Evolutionary conservation across 139 green algal species (phyloP).

Genomic region (Haematococcus sp.): DNA sequence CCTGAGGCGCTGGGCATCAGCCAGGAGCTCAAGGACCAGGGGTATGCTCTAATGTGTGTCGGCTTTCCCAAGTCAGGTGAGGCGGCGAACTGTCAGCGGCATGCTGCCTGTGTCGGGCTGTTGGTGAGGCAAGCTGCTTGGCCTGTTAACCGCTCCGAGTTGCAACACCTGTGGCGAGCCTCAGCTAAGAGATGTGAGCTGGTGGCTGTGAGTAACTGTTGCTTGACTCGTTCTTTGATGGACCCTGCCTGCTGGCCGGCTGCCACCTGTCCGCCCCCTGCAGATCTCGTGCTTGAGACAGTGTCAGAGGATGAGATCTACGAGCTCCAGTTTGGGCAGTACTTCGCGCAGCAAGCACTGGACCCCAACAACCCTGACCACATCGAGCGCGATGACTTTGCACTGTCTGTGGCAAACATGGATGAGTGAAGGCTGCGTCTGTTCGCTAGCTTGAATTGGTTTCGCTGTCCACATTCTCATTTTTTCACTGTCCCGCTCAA

Average conservation of each 20-base stretch:
- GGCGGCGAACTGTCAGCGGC: neutral
- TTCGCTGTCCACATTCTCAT: constrained; percentile 1
- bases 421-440: constrained; percentile 59
- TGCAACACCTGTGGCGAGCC: no score
- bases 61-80: constrained; percentile 53
- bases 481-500: neutral
- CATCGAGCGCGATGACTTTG: constrained; percentile 89
- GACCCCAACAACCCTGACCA: constrained; percentile 50
- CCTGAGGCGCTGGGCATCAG: constrained; percentile 72
- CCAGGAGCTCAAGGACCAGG: constrained; percentile 63
- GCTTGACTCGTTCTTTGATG: neutral
- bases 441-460: neutral
- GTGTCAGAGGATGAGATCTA: constrained; percentile 96
- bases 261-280: no score
- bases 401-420: constrained; percentile 82
- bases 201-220: neutral
- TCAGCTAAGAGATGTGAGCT: no score
- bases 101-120: no score
- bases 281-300: constrained; percentile 71
- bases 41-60: constrained; percentile 97
- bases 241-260: neutral
- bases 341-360: constrained; percentile 70
- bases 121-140: no score
- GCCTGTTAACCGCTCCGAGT: no score
- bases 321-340: constrained; percentile 90